A percentile compares a stretch with the other conserved stretches of the same genome.
phyloP scores from a whole-genome alignment of 305 asterid genomes.

The Coffea humblotiana region DNA sequence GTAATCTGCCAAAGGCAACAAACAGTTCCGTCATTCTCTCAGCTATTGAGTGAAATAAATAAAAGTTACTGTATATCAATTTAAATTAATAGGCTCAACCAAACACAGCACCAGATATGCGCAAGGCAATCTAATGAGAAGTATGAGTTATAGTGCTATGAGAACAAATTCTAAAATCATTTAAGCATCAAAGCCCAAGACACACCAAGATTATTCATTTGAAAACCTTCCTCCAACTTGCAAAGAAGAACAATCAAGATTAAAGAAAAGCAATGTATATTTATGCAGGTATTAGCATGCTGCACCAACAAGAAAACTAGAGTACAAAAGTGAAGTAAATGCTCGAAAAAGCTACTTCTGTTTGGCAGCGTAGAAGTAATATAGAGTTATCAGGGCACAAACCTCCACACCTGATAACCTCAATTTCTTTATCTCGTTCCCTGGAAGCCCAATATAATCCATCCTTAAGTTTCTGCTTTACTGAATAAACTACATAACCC shows the following conservation, averaged over 20 bases:
- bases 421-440: slow-evolving; percentile 66
- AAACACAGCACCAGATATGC: not conserved
- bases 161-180: not conserved
- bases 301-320: not conserved
- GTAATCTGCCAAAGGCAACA: slow-evolving; percentile 55
- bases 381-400: slow-evolving; percentile 18
- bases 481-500: slow-evolving; percentile 88
- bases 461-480: slow-evolving; percentile 77
- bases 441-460: slow-evolving; percentile 69
- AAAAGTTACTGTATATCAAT: not conserved
- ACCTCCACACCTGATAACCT: slow-evolving; percentile 88
- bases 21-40: not conserved
- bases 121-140: not conserved
- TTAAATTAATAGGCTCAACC: not conserved
- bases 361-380: not conserved
- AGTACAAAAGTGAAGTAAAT: not conserved
- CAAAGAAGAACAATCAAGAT: not conserved
- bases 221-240: not conserved
- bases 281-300: not conserved
- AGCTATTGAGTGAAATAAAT: not conserved
- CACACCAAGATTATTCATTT: not conserved
- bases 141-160: not conserved
- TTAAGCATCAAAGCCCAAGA: not conserved
- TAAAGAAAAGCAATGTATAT: not conserved
- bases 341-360: not conserved